These are phyloP conservation scores for Backusella mclennaniae DNA, from an alignment of 192 early-diverging fungal species.

Conservation along the genomic window DNA sequence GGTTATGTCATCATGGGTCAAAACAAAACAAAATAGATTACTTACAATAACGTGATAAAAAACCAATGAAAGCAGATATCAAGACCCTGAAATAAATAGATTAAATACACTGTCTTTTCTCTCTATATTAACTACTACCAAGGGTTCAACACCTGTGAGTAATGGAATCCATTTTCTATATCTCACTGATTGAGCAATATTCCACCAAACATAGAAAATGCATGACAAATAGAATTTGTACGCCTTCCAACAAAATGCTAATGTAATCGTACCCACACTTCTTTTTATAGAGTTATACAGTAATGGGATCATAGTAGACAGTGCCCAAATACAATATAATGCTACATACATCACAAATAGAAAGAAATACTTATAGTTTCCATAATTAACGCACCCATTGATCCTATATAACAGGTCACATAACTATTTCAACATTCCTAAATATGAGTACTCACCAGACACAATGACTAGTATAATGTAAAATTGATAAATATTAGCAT, in stretches of 20 bases:
- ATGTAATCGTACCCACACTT: background rate
- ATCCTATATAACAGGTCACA: constrained; percentile 33
- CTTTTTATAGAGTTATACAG: background rate
- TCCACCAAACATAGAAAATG: constrained; percentile 3
- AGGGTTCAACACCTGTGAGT: background rate
- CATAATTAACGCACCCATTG: constrained; percentile 47
- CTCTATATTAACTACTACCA: background rate
- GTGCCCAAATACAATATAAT: constrained; percentile 38
- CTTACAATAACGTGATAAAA: constrained; percentile 23
- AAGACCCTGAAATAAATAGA: background rate
- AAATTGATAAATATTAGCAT: background rate
- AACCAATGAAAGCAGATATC: constrained; percentile 23
- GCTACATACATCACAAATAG: constrained; percentile 46
- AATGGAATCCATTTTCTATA: constrained; percentile 7
- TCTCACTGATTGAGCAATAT: background rate
- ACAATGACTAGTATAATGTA: constrained; percentile 21
- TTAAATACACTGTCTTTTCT: background rate
- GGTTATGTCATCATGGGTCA: background rate
- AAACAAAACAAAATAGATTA: background rate
- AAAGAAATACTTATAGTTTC: constrained; percentile 54
- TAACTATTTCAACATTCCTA: background rate
- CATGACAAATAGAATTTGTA: constrained; percentile 4
- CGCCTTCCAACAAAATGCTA: background rate
- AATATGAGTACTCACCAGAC: constrained; percentile 10
- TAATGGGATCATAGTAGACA: constrained; percentile 25